Evolutionary conservation across 2,329 filamentous ascomycete species (phyloP).

Genomic region (Neocucurbitaria cava): DNA sequence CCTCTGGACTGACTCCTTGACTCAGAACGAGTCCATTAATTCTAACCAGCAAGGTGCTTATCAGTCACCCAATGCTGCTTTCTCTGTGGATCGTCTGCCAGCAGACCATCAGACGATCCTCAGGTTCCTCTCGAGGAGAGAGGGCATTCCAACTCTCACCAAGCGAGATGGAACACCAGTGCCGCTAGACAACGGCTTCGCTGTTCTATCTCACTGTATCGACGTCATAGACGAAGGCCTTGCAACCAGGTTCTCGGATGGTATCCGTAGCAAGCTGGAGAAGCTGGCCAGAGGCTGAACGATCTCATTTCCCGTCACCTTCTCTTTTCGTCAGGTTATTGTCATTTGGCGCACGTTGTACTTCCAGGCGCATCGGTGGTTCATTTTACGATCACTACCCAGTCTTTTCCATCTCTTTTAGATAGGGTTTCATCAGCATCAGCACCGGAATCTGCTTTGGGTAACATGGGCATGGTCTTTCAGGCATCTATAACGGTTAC

Average conservation of each 20-base stretch:
- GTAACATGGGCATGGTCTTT: conserved; percentile 10
- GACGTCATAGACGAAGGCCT: conserved; percentile 62
- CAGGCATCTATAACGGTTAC: conserved; percentile 1
- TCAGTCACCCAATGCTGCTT: conserved; percentile 45
- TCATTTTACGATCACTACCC: neutral
- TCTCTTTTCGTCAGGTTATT: neutral
- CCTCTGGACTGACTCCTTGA: conserved; percentile 61
- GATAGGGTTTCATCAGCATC: conserved; percentile 21
- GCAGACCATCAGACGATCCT: conserved; percentile 60
- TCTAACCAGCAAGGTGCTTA: conserved; percentile 47
- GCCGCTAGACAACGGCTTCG: conserved; percentile 56
- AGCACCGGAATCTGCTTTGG: conserved; percentile 21
- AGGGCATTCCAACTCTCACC: conserved; percentile 61
- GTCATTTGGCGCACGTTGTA: conserved; percentile 4
- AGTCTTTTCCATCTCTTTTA: conserved; percentile 19
- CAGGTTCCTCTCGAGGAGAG: conserved; percentile 60
- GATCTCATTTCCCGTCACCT: conserved; percentile 5
- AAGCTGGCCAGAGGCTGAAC: conserved; percentile 47
- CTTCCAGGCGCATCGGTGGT: conserved; percentile 9
- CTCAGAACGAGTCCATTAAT: conserved; percentile 55
- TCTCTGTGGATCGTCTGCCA: conserved; percentile 59
- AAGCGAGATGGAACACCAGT: conserved; percentile 58
- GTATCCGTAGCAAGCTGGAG: conserved; percentile 62
- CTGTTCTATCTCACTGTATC: conserved; percentile 60
- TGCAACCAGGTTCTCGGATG: conserved; percentile 61